Evolutionary conservation across 2,329 filamentous ascomycete genomes (phyloP).

Genomic region (Purpureocillium lavendulum): DNA sequence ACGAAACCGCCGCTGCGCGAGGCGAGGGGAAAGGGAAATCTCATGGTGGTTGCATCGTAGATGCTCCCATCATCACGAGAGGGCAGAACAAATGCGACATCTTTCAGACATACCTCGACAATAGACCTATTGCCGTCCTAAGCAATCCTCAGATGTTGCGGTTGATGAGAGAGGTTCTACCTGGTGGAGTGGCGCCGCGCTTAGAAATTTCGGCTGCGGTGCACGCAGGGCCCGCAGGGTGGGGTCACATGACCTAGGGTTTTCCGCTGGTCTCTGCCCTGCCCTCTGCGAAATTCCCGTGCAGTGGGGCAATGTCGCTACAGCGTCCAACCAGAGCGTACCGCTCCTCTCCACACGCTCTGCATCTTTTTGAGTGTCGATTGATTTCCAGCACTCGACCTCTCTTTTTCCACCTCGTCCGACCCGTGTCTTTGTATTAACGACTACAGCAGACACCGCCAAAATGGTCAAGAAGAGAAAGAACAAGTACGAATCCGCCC

Average conservation of each 20-base stretch:
- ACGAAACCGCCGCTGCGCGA: too few species aligned
- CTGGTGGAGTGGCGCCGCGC: constrained; percentile 19
- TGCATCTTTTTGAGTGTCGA: constrained; percentile 8
- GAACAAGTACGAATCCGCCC: constrained; percentile 46
- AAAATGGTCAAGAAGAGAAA: constrained; percentile 68
- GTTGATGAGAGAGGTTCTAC: constrained; percentile 17
- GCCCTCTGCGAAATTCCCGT: constrained; percentile 4
- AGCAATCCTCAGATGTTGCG: constrained; percentile 51
- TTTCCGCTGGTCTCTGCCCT: constrained; percentile 13
- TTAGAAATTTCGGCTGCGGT: constrained; percentile 16
- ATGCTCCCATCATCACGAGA: constrained; percentile 17
- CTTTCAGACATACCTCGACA: constrained; percentile 55
- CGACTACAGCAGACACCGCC: constrained; percentile 40
- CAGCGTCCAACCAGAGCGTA: constrained; percentile 6
- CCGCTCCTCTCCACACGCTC: constrained; percentile 8
- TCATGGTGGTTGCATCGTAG: constrained; percentile 21
- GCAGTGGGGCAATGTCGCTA: constrained; percentile 7
- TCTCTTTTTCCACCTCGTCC: constrained; percentile 8
- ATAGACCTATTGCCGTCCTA: constrained; percentile 53
- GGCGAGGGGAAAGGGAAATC: constrained; percentile 8
- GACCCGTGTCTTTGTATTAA: constrained; percentile 22
- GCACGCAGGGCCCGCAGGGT: too few species aligned
- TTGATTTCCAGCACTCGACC: constrained; percentile 18
- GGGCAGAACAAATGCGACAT: constrained; percentile 30
- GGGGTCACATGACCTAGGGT: constrained; percentile 18